Evolutionary conservation across 352 stramenopile species (phyloP), one percentile per base, ranked within the genome.

Genomic region (Phytophthora citricola): DNA sequence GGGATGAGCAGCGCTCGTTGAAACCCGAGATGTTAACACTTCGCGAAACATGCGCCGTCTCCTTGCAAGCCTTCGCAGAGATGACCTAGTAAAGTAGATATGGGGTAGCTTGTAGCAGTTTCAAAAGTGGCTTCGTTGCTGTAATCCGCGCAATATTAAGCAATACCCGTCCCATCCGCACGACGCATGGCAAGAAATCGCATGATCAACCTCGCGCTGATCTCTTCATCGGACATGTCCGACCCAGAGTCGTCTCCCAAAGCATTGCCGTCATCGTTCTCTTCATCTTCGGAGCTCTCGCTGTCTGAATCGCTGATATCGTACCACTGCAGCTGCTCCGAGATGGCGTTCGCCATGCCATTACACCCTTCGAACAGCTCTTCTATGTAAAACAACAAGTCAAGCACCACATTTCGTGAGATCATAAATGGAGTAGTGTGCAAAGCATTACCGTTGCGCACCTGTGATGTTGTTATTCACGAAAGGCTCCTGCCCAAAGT

Each of bases 401-500:
- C 4, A 22, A 24, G 12, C 17, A 39, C 4, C 31, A 9, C 17
- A 39, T 5, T 3, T 34, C 29, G 20, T 54, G 29, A 50, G 44
- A 47, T 47, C 41, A 22, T 47, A 20, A 24, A n/a, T 26, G n/a
- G 22, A 27, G 41, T 14, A 36, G 7, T 36, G 9, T 4, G 3
- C 38, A 22, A 43, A 29, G 17, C 41, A 32, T 43, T 43, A 9
- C 15, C 24, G 24, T 34, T 34, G 32, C 44, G 26, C 63, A 76
- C 69, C 69, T 66, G 58, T 48, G 24, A 76, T 60, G 27, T 45
- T 39, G 26, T 32, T 60, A 44, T 73, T 71, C 17, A 66, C 59
- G 36, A 95, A 95, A 2, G 90, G 86, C 39, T 91, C 81, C 56
- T 90, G 83, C 0, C 89, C 89, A 74, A 93, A 95, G 67, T 97